phyloP scores from a whole-genome alignment of 176 grass and related monocot species.

The Areca catechu region DNA sequence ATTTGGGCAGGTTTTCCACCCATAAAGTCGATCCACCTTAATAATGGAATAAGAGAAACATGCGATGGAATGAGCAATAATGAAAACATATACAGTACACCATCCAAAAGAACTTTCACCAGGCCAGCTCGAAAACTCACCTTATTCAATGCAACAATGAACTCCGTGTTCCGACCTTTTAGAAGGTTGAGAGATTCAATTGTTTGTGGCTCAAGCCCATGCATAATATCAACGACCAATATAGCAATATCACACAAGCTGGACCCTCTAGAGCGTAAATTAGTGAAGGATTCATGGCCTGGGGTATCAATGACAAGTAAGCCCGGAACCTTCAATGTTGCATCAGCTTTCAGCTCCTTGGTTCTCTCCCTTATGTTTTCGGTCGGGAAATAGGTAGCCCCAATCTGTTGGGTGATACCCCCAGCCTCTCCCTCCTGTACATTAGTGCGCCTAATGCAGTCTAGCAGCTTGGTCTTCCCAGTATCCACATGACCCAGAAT shows the following conservation, averaged over 20 bases:
- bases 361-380: slow-evolving; percentile 99
- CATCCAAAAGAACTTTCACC: neutral
- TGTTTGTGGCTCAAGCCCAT: slow-evolving; percentile 88
- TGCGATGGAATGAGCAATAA: neutral
- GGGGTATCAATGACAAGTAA: slow-evolving; percentile 98
- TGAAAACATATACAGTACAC: no score
- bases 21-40: slow-evolving; percentile 96
- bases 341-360: slow-evolving; percentile 81
- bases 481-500: slow-evolving; percentile 95
- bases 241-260: slow-evolving; percentile 95
- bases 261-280: slow-evolving; percentile 96
- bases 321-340: slow-evolving; percentile 86
- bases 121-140: slow-evolving; percentile 27
- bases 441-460: slow-evolving; percentile 83
- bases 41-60: slow-evolving; percentile 21
- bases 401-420: slow-evolving; percentile 96
- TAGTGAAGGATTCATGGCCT: slow-evolving; percentile 83
- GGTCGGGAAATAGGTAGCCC: slow-evolving; percentile 87
- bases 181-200: slow-evolving; percentile 89
- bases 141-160: slow-evolving; percentile 98
- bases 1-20: slow-evolving; percentile 64
- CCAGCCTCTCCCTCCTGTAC: slow-evolving; percentile 95
- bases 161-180: slow-evolving; percentile 63
- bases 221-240: slow-evolving; percentile 98
- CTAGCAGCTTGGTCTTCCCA: slow-evolving; percentile 87